A percentile compares a stretch with the other conserved stretches of the same genome.
Conservation (phyloP, 2,329 filamentous ascomycete species). For the Catunica adiposa region DNA sequence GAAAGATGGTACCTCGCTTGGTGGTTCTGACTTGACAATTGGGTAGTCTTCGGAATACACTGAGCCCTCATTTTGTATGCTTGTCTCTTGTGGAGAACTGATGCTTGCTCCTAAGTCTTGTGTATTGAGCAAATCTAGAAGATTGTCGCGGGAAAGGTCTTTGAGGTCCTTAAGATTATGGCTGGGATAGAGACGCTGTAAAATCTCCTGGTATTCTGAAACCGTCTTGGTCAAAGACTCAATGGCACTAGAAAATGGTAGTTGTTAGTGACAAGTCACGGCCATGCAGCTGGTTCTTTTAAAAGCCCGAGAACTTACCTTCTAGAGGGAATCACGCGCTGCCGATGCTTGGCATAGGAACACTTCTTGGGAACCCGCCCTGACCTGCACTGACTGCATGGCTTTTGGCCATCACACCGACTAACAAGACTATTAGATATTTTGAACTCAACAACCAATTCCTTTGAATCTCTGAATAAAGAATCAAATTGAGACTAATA, state of each 20-base stretch:
- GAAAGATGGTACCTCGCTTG: too few species aligned
- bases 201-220: constrained; percentile 47
- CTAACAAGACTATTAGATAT: constrained; percentile 24
- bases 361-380: constrained; percentile 66
- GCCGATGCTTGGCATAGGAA: constrained; percentile 65
- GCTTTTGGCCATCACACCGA: constrained; percentile 65
- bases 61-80: too few species aligned
- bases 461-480: background rate
- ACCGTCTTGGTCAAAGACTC: constrained; percentile 47
- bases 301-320: too few species aligned
- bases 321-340: constrained; percentile 59
- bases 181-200: constrained; percentile 45
- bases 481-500: background rate
- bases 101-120: too few species aligned
- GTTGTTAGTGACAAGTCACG: background rate
- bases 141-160: constrained; percentile 40
- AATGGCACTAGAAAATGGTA: constrained; percentile 28
- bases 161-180: constrained; percentile 35
- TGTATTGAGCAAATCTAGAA: constrained; percentile 31
- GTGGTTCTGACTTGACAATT: too few species aligned
- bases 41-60: too few species aligned
- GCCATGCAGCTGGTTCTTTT: constrained; percentile 6
- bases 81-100: too few species aligned
- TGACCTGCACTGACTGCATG: constrained; percentile 68
- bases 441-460: background rate